Evolutionary conservation across 164 flowering plant species (phyloP).

Genomic region (Magnolia kwangsiensis): DNA sequence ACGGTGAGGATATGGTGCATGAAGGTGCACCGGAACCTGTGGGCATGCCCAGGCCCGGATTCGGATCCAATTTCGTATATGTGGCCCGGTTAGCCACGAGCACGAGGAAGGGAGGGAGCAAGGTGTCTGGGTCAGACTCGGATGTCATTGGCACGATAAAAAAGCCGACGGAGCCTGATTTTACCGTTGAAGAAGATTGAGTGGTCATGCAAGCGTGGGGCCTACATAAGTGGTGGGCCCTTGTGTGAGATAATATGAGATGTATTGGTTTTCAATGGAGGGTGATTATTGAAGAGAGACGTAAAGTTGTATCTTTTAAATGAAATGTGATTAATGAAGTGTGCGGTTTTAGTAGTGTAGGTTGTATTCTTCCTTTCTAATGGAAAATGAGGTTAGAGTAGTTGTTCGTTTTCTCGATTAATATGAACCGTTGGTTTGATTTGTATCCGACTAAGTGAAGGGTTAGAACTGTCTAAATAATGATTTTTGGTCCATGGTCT

Average conservation of each 20-base stretch:
- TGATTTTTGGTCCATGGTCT: too few species aligned
- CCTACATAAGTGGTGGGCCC: background rate
- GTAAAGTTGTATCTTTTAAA: too few species aligned
- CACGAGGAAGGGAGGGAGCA: conserved; percentile 30
- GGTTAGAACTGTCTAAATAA: too few species aligned
- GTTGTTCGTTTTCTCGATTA: too few species aligned
- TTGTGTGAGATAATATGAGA: background rate
- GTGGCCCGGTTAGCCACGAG: conserved; percentile 42
- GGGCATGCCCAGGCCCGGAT: background rate
- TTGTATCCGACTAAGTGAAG: too few species aligned
- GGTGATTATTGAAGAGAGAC: too few species aligned
- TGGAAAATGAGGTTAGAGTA: too few species aligned
- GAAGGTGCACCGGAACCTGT: background rate
- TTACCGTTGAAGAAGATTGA: conserved; percentile 39
- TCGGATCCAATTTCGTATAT: conserved; percentile 28
- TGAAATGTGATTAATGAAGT: too few species aligned
- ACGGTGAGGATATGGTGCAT: background rate
- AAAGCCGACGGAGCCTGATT: conserved; percentile 82
- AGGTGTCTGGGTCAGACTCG: conserved; percentile 27
- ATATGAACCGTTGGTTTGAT: too few species aligned
- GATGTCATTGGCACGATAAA: conserved; percentile 37
- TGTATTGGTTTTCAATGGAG: too few species aligned
- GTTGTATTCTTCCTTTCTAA: too few species aligned
- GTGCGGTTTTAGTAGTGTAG: too few species aligned
- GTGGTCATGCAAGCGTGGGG: background rate